A percentile compares a stretch with the other conserved stretches of the same genome.
Evolutionary conservation across 1,284 basidiomycete species (phyloP).

Genomic region (Athelia sp.): DNA sequence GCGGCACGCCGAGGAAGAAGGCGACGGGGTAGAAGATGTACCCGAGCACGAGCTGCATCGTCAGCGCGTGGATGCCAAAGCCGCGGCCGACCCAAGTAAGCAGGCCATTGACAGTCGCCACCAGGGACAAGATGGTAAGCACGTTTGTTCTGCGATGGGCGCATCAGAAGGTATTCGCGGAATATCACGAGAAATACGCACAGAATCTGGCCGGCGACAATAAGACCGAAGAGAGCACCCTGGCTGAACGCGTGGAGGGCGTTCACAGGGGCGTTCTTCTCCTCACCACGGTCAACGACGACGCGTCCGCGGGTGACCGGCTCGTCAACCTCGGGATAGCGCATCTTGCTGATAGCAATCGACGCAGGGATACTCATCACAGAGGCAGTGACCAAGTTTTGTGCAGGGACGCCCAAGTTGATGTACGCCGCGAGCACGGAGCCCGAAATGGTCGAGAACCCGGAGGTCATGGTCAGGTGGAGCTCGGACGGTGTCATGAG

Average conservation of each 20-base stretch:
- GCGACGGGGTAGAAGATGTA: constrained; percentile 87
- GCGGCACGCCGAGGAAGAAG: constrained; percentile 80
- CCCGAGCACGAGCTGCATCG: constrained; percentile 79
- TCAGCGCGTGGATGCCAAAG: constrained; percentile 79
- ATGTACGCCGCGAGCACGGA: constrained; percentile 87
- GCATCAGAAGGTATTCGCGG: background rate
- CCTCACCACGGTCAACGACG: constrained; percentile 70
- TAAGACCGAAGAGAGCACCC: constrained; percentile 82
- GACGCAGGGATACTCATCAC: constrained; percentile 95
- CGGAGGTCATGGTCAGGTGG: constrained; percentile 87
- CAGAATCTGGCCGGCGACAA: constrained; percentile 84
- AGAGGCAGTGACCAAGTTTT: constrained; percentile 84
- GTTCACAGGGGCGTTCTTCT: constrained; percentile 59
- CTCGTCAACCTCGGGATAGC: constrained; percentile 78
- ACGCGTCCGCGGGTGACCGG: constrained; percentile 82
- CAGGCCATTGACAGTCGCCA: constrained; percentile 80
- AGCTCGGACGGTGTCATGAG: constrained; percentile 87
- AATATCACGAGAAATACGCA: constrained; percentile 27
- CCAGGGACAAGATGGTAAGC: constrained; percentile 74
- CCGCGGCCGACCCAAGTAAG: constrained; percentile 87
- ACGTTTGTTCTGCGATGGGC: constrained; percentile 57
- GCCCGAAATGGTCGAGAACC: constrained; percentile 89
- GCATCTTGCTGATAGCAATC: constrained; percentile 86
- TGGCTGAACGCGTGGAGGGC: constrained; percentile 86
- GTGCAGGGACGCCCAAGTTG: constrained; percentile 73